Evolutionary conservation across 805 yeast genomes (phyloP), one percentile per base, ranked within the genome.

Genomic region (Jamesozyma lodderae): DNA sequence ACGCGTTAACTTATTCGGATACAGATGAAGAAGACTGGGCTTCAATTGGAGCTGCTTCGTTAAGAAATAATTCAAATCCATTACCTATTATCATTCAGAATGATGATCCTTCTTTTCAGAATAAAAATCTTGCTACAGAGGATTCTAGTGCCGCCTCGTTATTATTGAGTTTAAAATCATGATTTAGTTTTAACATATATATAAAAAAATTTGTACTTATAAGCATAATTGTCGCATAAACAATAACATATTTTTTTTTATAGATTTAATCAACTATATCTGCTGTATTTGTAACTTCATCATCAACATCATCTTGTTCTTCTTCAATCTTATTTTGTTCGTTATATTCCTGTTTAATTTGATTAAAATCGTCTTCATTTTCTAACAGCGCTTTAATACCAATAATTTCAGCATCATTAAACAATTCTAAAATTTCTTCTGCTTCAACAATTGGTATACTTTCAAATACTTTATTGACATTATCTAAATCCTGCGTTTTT

Each of bases 1-100:
- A 26, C 29, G 16, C 32, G 4, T 11, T 18, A 16, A 49, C 62
- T 62, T 36, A 72, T 37, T 71, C 78, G 31, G 94, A 85, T 52
- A 90, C 98, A 0, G 98, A 90, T 59, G 97, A 90, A 55, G 98
- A 90, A 60, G 97, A 90, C 60, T 90, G 98, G 98, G 82, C 79
- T 44, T 66, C 86, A 0, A 80, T 88, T 38, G 96, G 96, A 1
- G 85, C 95, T 1, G 77, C 73, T 26, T 65, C 74, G 29, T 64
- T 85, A 41, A 64, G 82, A 33, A 62, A 47, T 34, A 44, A 40
- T 18, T n/a, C n/a, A n/a, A n/a, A n/a, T n/a, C n/a, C n/a, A n/a
- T n/a, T n/a, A n/a, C n/a, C n/a, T n/a, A n/a, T n/a, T n/a, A n/a
- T n/a, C n/a, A n/a, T n/a, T n/a, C n/a, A n/a, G n/a, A n/a, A n/a